Conservation (phyloP, 2,329 filamentous ascomycete genomes). For the Falciphora oryzae region DNA sequence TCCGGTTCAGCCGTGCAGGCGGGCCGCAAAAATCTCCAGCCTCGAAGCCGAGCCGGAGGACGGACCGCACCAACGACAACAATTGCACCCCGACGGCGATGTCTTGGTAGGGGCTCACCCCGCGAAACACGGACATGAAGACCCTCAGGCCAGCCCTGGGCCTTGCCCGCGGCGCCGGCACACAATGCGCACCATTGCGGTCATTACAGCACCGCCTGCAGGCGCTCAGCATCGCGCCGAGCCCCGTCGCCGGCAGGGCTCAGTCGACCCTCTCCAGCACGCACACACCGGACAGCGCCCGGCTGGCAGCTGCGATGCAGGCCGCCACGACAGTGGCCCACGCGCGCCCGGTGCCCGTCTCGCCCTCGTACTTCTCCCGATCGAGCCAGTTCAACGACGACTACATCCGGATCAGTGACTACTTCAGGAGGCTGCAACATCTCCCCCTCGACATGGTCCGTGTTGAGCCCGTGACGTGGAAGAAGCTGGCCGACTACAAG, state of each 20-base stretch:
- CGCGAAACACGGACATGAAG: slow-evolving; percentile 4
- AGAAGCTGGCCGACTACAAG: slow-evolving; percentile 70
- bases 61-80: slow-evolving; percentile 1
- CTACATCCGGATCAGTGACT: slow-evolving; percentile 64
- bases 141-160: slow-evolving; percentile 6
- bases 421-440: slow-evolving; percentile 65
- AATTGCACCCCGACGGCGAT: slow-evolving; percentile 1
- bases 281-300: neutral
- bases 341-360: slow-evolving; percentile 74
- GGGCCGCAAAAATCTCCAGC: slow-evolving; percentile 8
- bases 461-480: slow-evolving; percentile 73
- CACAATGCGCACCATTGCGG: slow-evolving; percentile 4
- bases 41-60: neutral
- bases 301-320: neutral
- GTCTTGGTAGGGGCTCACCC: neutral
- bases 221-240: slow-evolving; percentile 4
- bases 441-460: slow-evolving; percentile 66
- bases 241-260: neutral
- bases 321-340: slow-evolving; percentile 24
- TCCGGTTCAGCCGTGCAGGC: neutral
- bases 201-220: slow-evolving; percentile 2
- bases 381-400: slow-evolving; percentile 82
- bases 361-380: slow-evolving; percentile 91
- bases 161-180: slow-evolving; percentile 25
- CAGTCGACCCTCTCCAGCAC: neutral